phyloP scores from a whole-genome alignment of 1,284 basidiomycete genomes.

The Microbotryum scabiosae region DNA sequence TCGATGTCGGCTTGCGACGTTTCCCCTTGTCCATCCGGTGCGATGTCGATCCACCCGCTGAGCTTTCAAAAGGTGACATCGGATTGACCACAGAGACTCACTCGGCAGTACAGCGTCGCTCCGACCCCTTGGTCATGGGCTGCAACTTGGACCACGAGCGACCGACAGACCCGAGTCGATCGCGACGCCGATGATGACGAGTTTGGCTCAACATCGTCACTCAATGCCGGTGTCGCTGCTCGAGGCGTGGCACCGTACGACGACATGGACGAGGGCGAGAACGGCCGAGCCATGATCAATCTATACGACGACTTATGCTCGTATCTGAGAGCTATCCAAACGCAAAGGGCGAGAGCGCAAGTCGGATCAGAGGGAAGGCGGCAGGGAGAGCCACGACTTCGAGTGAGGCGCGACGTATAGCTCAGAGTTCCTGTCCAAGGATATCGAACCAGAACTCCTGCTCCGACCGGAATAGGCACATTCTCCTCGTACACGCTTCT shows the following conservation, averaged over 20 bases:
- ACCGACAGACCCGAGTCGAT: constrained; percentile 1
- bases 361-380: background rate
- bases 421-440: background rate
- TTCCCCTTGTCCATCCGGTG: too few species aligned
- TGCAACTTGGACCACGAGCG: constrained; percentile 8
- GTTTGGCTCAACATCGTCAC: background rate
- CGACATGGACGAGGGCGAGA: background rate
- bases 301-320: background rate
- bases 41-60: too few species aligned
- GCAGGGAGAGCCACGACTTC: background rate
- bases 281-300: background rate
- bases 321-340: background rate
- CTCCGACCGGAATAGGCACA: background rate
- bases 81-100: background rate
- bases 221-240: background rate
- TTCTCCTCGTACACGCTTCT: background rate
- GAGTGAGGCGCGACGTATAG: too few species aligned
- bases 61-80: too few species aligned
- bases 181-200: background rate
- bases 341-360: background rate
- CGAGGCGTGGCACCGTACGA: background rate
- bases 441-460: too few species aligned
- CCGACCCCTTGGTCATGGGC: background rate
- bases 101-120: constrained; percentile 5
- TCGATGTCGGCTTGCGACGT: too few species aligned